Percentiles rank a stretch among this genome's conserved stretches.
Conservation (phyloP, 2,329 filamentous ascomycete species). For the Colletotrichum liaoningense region DNA sequence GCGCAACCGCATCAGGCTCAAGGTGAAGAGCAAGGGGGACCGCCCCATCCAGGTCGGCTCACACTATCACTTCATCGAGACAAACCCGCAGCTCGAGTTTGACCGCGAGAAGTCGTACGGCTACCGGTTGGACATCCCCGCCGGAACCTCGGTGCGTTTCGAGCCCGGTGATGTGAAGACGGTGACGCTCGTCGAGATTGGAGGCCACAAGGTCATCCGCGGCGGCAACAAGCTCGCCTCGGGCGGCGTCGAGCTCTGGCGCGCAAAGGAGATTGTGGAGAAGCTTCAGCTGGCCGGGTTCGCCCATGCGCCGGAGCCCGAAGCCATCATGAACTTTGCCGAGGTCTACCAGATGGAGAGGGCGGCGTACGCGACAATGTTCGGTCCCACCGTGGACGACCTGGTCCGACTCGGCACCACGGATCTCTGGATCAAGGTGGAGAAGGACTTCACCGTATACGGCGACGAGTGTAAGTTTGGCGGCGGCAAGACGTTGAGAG, state of each 20-base stretch:
- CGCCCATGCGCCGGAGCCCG: constrained; percentile 78
- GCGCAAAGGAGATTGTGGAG: constrained; percentile 73
- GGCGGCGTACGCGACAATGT: constrained; percentile 86
- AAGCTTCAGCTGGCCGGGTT: constrained; percentile 80
- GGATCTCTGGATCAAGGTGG: constrained; percentile 90
- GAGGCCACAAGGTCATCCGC: constrained; percentile 80
- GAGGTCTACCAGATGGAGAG: constrained; percentile 79
- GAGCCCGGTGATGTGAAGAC: constrained; percentile 95
- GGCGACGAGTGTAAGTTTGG: constrained; percentile 97
- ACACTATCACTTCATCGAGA: constrained; percentile 96
- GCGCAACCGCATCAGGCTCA: constrained; percentile 77
- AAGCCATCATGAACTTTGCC: constrained; percentile 62
- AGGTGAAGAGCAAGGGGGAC: constrained; percentile 88
- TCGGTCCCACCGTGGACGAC: constrained; percentile 91
- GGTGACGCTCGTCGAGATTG: constrained; percentile 90
- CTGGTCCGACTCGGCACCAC: constrained; percentile 84
- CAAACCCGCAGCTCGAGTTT: constrained; percentile 90
- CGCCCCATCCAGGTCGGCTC: constrained; percentile 92
- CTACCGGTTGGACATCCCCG: constrained; percentile 87
- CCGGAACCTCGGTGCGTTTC: constrained; percentile 92
- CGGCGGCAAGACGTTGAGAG: constrained; percentile 91
- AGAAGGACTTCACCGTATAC: constrained; percentile 85
- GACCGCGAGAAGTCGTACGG: constrained; percentile 87
- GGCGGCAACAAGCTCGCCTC: constrained; percentile 86
- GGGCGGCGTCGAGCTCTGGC: constrained; percentile 74